These are phyloP conservation scores for Nakaseomyces kungkrabaensis DNA, from an alignment of 1,139 yeast species.

Conservation along the genomic window DNA sequence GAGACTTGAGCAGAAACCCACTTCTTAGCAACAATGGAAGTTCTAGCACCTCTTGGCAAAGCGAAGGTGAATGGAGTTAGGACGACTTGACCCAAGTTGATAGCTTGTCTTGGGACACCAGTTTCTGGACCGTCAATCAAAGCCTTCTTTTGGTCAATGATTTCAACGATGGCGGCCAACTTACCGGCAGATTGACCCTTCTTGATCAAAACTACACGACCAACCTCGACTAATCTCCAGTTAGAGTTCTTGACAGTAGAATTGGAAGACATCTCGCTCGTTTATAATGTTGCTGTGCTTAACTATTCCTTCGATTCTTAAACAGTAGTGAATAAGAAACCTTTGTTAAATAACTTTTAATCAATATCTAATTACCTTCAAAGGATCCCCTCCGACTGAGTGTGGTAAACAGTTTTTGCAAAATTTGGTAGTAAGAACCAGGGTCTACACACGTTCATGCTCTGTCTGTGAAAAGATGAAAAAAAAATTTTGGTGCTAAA, in stretches of 20 bases:
- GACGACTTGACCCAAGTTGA: constrained; percentile 76
- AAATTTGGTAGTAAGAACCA: too few species aligned
- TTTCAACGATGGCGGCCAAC: constrained; percentile 93
- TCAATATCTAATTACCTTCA: neutral
- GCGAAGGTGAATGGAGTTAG: constrained; percentile 86
- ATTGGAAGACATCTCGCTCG: constrained; percentile 45
- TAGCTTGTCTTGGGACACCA: constrained; percentile 84
- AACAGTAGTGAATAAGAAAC: too few species aligned
- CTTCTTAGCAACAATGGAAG: constrained; percentile 78
- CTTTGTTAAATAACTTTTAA: too few species aligned
- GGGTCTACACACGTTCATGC: too few species aligned
- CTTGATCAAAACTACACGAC: constrained; percentile 94
- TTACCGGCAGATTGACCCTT: constrained; percentile 60
- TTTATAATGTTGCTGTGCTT: constrained; percentile 12
- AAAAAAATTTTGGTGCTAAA: too few species aligned
- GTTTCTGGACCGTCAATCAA: constrained; percentile 92
- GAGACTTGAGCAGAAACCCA: constrained; percentile 88
- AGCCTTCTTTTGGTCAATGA: constrained; percentile 97
- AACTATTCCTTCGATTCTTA: neutral
- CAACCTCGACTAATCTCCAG: constrained; percentile 99
- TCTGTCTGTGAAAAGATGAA: neutral
- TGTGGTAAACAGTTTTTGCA: too few species aligned
- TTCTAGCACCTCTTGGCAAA: constrained; percentile 91
- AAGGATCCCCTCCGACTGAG: too few species aligned
- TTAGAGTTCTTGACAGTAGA: constrained; percentile 89